These are phyloP conservation scores for Castanea sativa DNA, from an alignment of 306 rosid genomes.

Conservation along the genomic window DNA sequence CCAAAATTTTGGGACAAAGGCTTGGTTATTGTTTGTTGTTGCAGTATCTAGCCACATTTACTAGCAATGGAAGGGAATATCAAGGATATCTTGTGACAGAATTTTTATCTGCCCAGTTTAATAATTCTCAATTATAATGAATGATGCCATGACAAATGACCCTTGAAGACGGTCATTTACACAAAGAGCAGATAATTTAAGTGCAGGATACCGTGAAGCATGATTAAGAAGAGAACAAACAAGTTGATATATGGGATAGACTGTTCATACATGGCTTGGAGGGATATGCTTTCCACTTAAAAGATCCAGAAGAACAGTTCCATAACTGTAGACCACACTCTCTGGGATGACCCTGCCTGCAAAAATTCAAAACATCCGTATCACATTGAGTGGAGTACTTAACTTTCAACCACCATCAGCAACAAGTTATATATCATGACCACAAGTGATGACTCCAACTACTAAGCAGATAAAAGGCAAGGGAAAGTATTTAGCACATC, in stretches of 20 bases:
- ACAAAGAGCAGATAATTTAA: not conserved
- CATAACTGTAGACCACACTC: slow-evolving; percentile 88
- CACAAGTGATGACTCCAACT: not conserved
- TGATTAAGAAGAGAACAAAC: not conserved
- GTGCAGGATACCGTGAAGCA: not conserved
- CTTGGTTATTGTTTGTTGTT: no score
- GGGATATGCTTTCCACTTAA: slow-evolving; percentile 95
- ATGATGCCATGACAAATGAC: not conserved
- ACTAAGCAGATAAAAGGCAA: not conserved
- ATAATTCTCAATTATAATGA: not conserved
- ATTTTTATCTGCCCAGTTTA: not conserved
- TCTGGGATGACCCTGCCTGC: slow-evolving; percentile 86
- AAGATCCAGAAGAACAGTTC: slow-evolving; percentile 82
- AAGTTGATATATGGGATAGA: not conserved
- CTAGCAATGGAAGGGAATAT: not conserved
- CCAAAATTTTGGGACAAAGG: no score
- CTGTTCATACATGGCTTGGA: slow-evolving; percentile 75
- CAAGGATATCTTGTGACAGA: not conserved
- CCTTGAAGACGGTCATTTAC: not conserved
- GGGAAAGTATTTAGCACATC: not conserved
- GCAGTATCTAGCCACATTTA: not conserved
- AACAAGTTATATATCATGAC: not conserved
- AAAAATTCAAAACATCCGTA: slow-evolving; percentile 4
- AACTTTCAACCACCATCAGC: not conserved
- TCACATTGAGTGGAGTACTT: not conserved